Evolutionary conservation across 2,329 filamentous ascomycete species (phyloP), one percentile per base, ranked within the genome.

Genomic region (Talaromyces sp.): DNA sequence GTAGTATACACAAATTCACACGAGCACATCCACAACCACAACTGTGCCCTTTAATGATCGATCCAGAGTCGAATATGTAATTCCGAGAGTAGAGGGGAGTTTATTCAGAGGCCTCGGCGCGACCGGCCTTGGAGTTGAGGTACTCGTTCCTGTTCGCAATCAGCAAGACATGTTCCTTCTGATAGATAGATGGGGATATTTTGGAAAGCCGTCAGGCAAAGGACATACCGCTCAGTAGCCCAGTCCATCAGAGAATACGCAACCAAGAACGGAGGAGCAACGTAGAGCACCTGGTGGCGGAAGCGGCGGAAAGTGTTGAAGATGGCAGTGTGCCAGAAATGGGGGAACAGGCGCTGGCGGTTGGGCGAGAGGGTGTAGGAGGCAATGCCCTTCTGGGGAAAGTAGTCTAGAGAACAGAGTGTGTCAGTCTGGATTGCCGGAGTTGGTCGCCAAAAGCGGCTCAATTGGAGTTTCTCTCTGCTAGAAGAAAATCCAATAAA

Each of bases 241-340:
- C 94, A 99, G 74, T 89, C 80, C 88, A 97, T 90, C 67, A 86
- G 74, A 73, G 88, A 86, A 81, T 97, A 99, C 67, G 85, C 92
- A 67, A 83, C 77, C 65, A 94, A 70, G 69, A 96, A 80, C 50
- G 92, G 89, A 62, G 94, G 90, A 27, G 88, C 84, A 77, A 92
- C 87, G 85, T 92, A 99, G 69, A 97, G 86, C 68, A 96, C 86
- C 83, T 97, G 94, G 69, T 83, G 78, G 75, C 87, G 88, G 79
- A 89, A 90, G 72, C 94, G 88, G 77, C 94, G 88, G 85, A 89
- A 95, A 69, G 87, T 88, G 86, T 99, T 99, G 88, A 97, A 97
- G 81, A 97, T 80, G 73, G 92, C 93, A 67, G 88, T 89, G 77
- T 94, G 81, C 66, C 83, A 78, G 63, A 88, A 81, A 70, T 90